phyloP scores from a whole-genome alignment of 169 alveolate species.

The Plasmodium fragile region DNA sequence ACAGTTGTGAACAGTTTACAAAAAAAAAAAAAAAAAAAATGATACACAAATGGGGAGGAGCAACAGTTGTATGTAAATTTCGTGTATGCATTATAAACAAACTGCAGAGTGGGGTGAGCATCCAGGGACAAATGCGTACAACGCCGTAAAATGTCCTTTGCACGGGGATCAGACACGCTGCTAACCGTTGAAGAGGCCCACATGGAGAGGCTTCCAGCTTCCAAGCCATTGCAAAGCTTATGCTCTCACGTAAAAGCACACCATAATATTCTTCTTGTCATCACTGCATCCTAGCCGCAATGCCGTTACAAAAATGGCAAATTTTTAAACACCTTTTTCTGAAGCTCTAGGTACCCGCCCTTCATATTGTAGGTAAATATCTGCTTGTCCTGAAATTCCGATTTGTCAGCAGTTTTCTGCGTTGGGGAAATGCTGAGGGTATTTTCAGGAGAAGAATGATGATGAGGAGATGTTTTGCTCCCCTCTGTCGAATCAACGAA shows the following conservation, averaged over 20 bases:
- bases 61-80: background rate
- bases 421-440: background rate
- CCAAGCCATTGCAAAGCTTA: background rate
- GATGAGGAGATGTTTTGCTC: background rate
- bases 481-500: background rate
- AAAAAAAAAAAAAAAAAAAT: background rate
- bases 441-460: background rate
- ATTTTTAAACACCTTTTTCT: slow-evolving; percentile 61
- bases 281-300: background rate
- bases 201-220: background rate
- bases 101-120: background rate
- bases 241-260: background rate
- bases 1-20: background rate
- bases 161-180: background rate
- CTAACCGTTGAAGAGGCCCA: background rate
- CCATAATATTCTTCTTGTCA: background rate
- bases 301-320: slow-evolving; percentile 38
- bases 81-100: background rate
- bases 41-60: background rate
- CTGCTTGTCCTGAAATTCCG: background rate
- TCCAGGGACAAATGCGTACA: background rate
- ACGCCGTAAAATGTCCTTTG: background rate
- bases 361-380: slow-evolving; percentile 57
- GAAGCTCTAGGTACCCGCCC: slow-evolving; percentile 63
- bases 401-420: background rate